Base-by-base conservation (phyloP, 2,329 filamentous ascomycete genomes). In the Aurifilum marmelostoma region DNA sequence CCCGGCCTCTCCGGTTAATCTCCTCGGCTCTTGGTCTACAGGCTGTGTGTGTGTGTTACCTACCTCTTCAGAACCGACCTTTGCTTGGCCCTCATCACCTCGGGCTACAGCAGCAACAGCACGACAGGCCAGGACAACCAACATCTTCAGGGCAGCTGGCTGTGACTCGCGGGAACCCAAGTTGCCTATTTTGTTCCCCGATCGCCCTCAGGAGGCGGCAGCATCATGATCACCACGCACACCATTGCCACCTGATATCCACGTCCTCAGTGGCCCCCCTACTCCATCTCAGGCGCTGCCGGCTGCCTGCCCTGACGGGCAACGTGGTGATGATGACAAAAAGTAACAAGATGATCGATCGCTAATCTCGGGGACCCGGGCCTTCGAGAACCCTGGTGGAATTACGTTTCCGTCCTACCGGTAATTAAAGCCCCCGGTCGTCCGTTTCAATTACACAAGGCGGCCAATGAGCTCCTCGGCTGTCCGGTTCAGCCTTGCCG, bases 401-500 rank as follows among this genome's bases (percentile, higher is more conserved):
- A 69, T 63, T 69, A 59, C 43, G 56, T 67, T 67, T 67, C 60
- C 59, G 59, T 67, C 64, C 21, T 47, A 34, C 37, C 56, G 59
- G 50, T 63, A 63, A 69, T 63, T 65, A 67, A 69, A 67, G 50
- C 34, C 12, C 39, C 43, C 37, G 14, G 61, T 34, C 32, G 27
- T 18, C 54, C 39, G 21, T 58, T 54, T 32, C 39, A 47, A n/a
- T 18, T 41, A 54, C 65, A 67, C 68, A 56, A 69, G 68, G 68
- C 68, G 29, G 21, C 68, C 68, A 69, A 69, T 69, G 24, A 39
- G 54, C 61, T 63, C 32, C 18, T 65, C 58, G 61, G 27, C 61
- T 43, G 41, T 27, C 60, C 50, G 16, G 39, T 41, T 37, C 68
- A 69, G 68, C 68, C 68, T 69, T 65, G 68, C 65, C 27, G 24